Conservation (phyloP, 108 stramenopile genomes). For the Mediolabrus comicus region DNA sequence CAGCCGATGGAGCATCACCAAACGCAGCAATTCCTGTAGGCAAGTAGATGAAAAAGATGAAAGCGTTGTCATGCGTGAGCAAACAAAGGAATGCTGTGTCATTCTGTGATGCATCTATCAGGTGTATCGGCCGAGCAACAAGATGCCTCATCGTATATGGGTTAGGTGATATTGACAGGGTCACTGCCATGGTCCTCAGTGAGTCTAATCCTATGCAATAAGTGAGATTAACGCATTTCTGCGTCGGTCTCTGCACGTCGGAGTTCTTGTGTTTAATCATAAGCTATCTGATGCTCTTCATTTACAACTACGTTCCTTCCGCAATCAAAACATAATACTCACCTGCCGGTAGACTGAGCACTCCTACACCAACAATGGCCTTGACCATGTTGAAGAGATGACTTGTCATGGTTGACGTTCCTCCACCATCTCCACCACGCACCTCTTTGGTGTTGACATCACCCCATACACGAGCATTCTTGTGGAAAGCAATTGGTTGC, state of each 20-base stretch:
- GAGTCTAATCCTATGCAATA: slow-evolving; percentile 3
- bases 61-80: too few species aligned
- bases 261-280: slow-evolving; percentile 40
- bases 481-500: not conserved
- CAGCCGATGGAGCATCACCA: slow-evolving; percentile 82
- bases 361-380: slow-evolving; percentile 91
- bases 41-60: not conserved
- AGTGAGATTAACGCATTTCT: slow-evolving; percentile 3
- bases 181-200: slow-evolving; percentile 28
- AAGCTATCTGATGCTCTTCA: slow-evolving; percentile 3
- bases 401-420: slow-evolving; percentile 60
- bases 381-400: slow-evolving; percentile 91
- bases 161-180: slow-evolving; percentile 4
- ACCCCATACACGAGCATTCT: not conserved
- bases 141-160: slow-evolving; percentile 1
- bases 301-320: too few species aligned
- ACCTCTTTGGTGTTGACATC: slow-evolving; percentile 7
- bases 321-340: slow-evolving; percentile 24
- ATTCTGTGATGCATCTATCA: too few species aligned
- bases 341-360: slow-evolving; percentile 84
- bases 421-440: slow-evolving; percentile 42
- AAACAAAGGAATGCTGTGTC: too few species aligned
- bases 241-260: slow-evolving; percentile 10
- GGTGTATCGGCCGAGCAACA: not conserved
- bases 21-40: slow-evolving; percentile 88